Base-by-base conservation (phyloP, 2,329 filamentous ascomycete genomes). In the Biscogniauxia sp. region DNA sequence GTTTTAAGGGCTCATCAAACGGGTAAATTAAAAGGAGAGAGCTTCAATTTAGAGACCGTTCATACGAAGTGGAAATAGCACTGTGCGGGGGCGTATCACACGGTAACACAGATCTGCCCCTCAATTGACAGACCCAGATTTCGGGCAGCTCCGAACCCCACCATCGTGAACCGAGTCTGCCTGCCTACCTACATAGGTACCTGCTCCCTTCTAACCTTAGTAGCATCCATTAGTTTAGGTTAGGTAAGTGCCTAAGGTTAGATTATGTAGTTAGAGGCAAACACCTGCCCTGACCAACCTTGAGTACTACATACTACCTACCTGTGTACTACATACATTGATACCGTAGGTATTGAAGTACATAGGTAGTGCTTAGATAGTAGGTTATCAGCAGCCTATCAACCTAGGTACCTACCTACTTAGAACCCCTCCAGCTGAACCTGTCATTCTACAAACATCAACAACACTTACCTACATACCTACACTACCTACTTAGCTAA, bases 61-160 rank as follows among this genome's bases (percentile, higher is more conserved):
- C 55, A 19, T 20, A 41, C 20, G 20, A 54, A 54, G 41, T 54
- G 54, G 51, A 28, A 20, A 61, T 54, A 61, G 57, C 59, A 61
- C 59, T 57, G 59, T 57, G 20, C 32, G 20, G n/a, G 25, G 45
- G 13, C 5, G n/a, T 6, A 5, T 45, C 37, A 45, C 6, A 17
- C 2, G 17, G 37, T 45, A 45, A 45, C 37, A 45, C 37, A 45
- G 37, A 45, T 45, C 37, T 45, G 37, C 37, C 37, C 37, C 37
- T 45, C 37, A 32, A 45, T 45, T 45, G 37, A 45, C 37, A 45
- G 17, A 45, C 37, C 28, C 15, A 45, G 37, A 45, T 45, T 32
- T 17, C 37, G 37, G 37, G 15, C 37, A 45, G 37, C 37, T 45
- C 37, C 37, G 37, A 45, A 45, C 37, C 37, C 37, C 37, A 45